Evolutionary conservation across 345 rosid genomes (phyloP).

Genomic region (Gossypium sturtianum): DNA sequence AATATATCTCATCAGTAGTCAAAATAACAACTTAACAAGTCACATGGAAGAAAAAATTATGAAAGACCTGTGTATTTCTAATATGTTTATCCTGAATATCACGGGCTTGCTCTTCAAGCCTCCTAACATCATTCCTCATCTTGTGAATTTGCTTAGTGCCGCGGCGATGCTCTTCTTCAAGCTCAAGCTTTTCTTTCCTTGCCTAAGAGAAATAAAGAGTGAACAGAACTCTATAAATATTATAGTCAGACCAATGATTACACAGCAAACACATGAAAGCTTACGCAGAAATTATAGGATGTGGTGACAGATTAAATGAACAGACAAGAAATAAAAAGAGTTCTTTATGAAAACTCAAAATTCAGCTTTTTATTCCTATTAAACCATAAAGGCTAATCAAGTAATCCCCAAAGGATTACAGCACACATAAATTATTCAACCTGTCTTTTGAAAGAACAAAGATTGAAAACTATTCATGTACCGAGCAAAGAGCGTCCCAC

Average conservation of each 20-base stretch:
- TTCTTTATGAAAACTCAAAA: background rate
- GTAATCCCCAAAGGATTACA: background rate
- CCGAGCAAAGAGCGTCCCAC: constrained; percentile 52
- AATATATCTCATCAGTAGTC: background rate
- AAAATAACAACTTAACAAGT: background rate
- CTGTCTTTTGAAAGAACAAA: background rate
- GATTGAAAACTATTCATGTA: constrained; percentile 26
- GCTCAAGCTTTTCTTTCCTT: constrained; percentile 50
- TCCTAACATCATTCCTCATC: constrained; percentile 36
- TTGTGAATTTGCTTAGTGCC: constrained; percentile 31
- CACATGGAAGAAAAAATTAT: background rate
- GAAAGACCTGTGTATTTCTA: constrained; percentile 73
- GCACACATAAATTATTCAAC: background rate
- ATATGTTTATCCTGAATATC: constrained; percentile 70
- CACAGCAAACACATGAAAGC: background rate
- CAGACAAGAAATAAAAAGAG: background rate
- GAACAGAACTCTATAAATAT: background rate
- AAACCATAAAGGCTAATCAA: background rate
- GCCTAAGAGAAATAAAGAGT: constrained; percentile 43
- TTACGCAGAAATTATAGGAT: background rate
- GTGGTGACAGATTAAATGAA: background rate
- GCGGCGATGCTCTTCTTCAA: constrained; percentile 46
- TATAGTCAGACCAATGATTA: background rate
- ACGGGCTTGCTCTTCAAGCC: constrained; percentile 55
- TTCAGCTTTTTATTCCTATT: background rate